Base-by-base conservation (phyloP, 2,329 filamentous ascomycete genomes). In the Colletotrichum sp. region DNA sequence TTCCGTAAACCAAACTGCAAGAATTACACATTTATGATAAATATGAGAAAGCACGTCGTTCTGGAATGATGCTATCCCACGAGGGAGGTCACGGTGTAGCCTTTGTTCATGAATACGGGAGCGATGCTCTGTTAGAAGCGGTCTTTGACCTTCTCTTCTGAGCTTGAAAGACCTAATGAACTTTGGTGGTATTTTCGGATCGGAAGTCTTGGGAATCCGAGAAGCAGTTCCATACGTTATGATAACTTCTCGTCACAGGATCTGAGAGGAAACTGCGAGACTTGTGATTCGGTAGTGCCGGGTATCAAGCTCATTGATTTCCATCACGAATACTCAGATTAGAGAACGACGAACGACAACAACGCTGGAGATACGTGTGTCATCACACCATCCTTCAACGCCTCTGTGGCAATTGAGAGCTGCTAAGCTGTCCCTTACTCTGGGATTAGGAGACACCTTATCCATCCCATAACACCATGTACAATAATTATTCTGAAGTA, bases 31-130 rank as follows among this genome's bases (percentile, higher is more conserved):
- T 0, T 48, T 4, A 48, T 12, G 0, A 1, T 1, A 12, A 12
- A 48, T 12, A 0, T 1, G 39, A n/a, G 1, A n/a, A 48, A 12
- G 0, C 18, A n/a, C 3, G 1, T 4, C 5, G 9, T 12, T 4
- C 0, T n/a, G 9, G 5, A 7, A n/a, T n/a, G 18, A 7, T 12
- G 39, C 1, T n/a, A n/a, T 21, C 0, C 18, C 5, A 48, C 0
- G 18, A n/a, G 39, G 18, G 3, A 48, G 0, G 18, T 48, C 39
- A n/a, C 9, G 3, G 0, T 12, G 18, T 12, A 0, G 18, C 39
- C 39, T 48, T n/a, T n/a, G 1, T 43, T 8, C 4, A n/a, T n/a
- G 39, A n/a, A 48, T 3, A 48, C 18, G 9, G 39, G 18, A 48
- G 39, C 18, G 18, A 48, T 0, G 18, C 39, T 48, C 6, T 1